phyloP scores from a whole-genome alignment of 768 basidiomycete species.

The Pleurotus djamor region DNA sequence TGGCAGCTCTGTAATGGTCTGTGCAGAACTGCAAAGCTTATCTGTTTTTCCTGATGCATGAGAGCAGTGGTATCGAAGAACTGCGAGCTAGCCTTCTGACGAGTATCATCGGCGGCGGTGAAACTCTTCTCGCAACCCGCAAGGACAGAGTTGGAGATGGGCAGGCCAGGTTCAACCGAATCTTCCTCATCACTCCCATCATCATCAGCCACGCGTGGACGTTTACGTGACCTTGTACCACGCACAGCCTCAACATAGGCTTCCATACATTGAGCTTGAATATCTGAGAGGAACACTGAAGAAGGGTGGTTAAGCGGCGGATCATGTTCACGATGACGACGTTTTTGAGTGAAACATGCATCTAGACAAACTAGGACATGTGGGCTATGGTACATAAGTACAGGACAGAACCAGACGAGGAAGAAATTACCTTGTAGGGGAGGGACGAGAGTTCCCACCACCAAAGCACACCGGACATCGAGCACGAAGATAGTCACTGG shows the following conservation, averaged over 20 bases:
- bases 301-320: not conserved
- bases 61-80: conserved; percentile 24
- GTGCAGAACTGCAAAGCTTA: no score
- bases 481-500: not conserved
- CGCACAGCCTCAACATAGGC: conserved; percentile 1
- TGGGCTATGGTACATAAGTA: not conserved
- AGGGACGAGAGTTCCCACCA: not conserved
- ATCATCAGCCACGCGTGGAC: not conserved
- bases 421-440: not conserved
- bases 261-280: conserved; percentile 6
- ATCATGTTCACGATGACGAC: not conserved
- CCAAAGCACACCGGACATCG: not conserved
- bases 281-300: conserved; percentile 4
- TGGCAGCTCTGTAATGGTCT: no score
- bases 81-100: conserved; percentile 7
- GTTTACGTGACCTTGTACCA: not conserved
- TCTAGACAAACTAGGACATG: not conserved
- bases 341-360: not conserved
- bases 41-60: no score
- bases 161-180: conserved; percentile 5
- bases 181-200: conserved; percentile 3
- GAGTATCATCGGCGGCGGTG: conserved; percentile 19
- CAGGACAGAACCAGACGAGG: no score
- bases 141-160: conserved; percentile 12
- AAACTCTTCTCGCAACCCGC: conserved; percentile 15